Evolutionary conservation across 2,329 filamentous ascomycete species (phyloP).

Genomic region (Endoconidiophora polonica): DNA sequence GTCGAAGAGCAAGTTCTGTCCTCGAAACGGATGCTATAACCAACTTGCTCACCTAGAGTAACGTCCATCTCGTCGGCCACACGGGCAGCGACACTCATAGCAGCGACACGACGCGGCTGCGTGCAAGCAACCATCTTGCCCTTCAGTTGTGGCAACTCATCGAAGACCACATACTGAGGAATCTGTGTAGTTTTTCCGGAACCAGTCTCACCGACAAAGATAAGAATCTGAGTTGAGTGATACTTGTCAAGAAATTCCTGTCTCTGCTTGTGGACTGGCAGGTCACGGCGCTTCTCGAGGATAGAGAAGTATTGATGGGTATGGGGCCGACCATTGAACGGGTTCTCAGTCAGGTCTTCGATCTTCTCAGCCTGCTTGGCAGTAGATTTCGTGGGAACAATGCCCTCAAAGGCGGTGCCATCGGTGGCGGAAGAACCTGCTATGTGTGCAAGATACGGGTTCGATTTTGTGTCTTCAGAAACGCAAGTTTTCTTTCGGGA

Average conservation of each 20-base stretch:
- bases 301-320: slow-evolving; percentile 82
- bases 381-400: slow-evolving; percentile 57
- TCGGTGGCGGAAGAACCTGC: slow-evolving; percentile 35
- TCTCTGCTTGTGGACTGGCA: slow-evolving; percentile 84
- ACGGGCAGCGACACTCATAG: slow-evolving; percentile 97
- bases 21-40: slow-evolving; percentile 98
- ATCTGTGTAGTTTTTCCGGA: slow-evolving; percentile 99
- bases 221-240: slow-evolving; percentile 85
- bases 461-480: slow-evolving; percentile 30
- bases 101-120: slow-evolving; percentile 90
- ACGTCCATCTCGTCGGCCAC: slow-evolving; percentile 96
- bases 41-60: slow-evolving; percentile 79
- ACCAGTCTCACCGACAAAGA: slow-evolving; percentile 97
- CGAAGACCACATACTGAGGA: slow-evolving; percentile 92
- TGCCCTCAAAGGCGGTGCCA: slow-evolving; percentile 14
- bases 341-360: slow-evolving; percentile 69
- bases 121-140: slow-evolving; percentile 93
- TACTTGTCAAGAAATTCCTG: slow-evolving; percentile 89
- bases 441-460: slow-evolving; percentile 87
- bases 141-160: slow-evolving; percentile 76
- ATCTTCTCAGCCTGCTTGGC: slow-evolving; percentile 53
- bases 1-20: slow-evolving; percentile 81
- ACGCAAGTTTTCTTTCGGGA: slow-evolving; percentile 29
- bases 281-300: slow-evolving; percentile 61
- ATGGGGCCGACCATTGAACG: slow-evolving; percentile 65